Conservation (phyloP, 352 stramenopile genomes). For the Phytophthora colocasiae region DNA sequence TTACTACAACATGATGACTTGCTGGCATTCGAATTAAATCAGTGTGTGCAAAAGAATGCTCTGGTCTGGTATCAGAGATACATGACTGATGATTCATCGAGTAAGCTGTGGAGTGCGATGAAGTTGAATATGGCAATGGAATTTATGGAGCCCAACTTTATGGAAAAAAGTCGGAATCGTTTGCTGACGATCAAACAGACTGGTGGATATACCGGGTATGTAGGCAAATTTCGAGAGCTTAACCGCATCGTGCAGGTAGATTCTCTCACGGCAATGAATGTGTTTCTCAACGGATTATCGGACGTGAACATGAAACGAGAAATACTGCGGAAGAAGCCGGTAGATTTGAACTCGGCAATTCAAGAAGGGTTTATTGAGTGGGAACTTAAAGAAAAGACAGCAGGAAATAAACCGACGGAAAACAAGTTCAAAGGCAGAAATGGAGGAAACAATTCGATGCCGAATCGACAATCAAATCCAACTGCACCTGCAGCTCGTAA, state of each 20-base stretch:
- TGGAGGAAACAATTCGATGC: background rate
- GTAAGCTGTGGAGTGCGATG: slow-evolving; percentile 15
- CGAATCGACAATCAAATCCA: too few relatives aligned
- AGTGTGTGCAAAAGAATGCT: background rate
- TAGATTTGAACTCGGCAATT: slow-evolving; percentile 10
- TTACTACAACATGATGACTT: too few relatives aligned
- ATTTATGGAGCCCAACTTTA: slow-evolving; percentile 25
- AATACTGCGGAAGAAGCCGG: slow-evolving; percentile 11
- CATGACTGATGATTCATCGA: slow-evolving; percentile 11
- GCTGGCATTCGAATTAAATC: too few relatives aligned
- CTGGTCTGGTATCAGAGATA: slow-evolving; percentile 26
- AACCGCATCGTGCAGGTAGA: slow-evolving; percentile 17
- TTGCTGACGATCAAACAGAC: slow-evolving; percentile 20
- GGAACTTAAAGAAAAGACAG: slow-evolving; percentile 4
- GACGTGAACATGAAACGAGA: slow-evolving; percentile 16
- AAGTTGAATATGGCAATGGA: slow-evolving; percentile 8
- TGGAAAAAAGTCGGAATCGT: slow-evolving; percentile 8
- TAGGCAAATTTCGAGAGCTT: slow-evolving; percentile 23
- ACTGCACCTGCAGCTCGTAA: background rate
- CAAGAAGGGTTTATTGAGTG: slow-evolving; percentile 24
- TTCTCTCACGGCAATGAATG: slow-evolving; percentile 12
- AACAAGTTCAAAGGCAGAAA: background rate
- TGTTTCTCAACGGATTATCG: slow-evolving; percentile 22
- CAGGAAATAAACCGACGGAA: background rate
- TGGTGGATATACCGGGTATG: slow-evolving; percentile 17